Base-by-base conservation (phyloP, 805 yeast genomes). In the Candida boleticola region DNA sequence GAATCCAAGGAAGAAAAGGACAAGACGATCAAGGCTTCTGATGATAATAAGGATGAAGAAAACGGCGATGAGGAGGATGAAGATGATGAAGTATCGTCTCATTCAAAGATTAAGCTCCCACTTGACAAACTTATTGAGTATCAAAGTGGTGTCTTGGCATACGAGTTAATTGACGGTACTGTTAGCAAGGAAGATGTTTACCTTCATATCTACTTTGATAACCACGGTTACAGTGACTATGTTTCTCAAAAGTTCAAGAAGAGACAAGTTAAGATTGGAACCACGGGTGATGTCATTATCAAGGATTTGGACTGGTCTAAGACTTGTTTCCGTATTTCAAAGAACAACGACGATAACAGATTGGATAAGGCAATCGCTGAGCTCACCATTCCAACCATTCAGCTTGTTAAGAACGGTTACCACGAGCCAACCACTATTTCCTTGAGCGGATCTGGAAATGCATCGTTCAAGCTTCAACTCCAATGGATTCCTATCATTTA, bases 151-250 rank as follows among this genome's bases (percentile, higher is more conserved):
- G 82, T 89, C 16, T 69, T 90, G 39, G 85, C 84, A 1, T 77
- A 73, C 52, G 80, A 85, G 37, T 59, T 93, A 29, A 53, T 80
- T 20, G 82, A 79, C 30, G 88, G 85, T 42, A 71, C 67, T 29
- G 60, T 80, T 35, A 63, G 76, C 33, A 73, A 76, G 41, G 71
- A 68, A n/a, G 80, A 79, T 44, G 74, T 80, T 14, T 85, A 76
- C 48, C 65, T 93, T 18, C 95, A 89, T 60, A 76, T 82, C 0
- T 85, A 77, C 60, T 83, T 87, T 53, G 97, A 93, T 63, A 82
- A 79, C 52, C 76, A 70, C 47, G 86, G 89, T 3, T 81, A 79
- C 60, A 72, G 86, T 9, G 77, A 82, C 39, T 84, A 69, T 55
- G 73, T 70, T 3, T 70, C 88, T 36, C 78, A 80, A 13, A 70